phyloP scores from a whole-genome alignment of 768 basidiomycete genomes.

The Mycena floridula region DNA sequence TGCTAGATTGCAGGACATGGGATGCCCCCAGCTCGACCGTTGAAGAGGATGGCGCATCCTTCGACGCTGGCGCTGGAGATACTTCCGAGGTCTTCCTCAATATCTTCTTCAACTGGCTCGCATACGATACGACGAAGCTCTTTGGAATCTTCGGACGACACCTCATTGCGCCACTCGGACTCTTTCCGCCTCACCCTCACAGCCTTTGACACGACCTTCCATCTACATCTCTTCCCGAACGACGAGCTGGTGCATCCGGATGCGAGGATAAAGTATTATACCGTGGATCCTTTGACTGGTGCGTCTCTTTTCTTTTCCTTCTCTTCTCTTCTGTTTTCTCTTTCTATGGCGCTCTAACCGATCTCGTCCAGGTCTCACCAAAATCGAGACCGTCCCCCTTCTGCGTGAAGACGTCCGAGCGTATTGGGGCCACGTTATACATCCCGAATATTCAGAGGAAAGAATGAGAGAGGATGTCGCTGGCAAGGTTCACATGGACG shows the following conservation, averaged over 20 bases:
- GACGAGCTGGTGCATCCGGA: slow-evolving; percentile 74
- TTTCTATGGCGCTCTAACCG: too few species aligned
- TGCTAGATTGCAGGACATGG: too few species aligned
- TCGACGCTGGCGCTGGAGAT: slow-evolving; percentile 50
- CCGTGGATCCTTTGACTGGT: too few species aligned
- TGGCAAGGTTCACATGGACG: slow-evolving; percentile 8
- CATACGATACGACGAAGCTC: slow-evolving; percentile 26
- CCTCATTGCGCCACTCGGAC: slow-evolving; percentile 58
- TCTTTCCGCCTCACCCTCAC: slow-evolving; percentile 64
- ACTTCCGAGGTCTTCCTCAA: slow-evolving; percentile 49
- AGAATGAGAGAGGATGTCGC: background rate
- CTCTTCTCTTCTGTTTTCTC: too few species aligned
- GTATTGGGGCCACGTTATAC: slow-evolving; percentile 76
- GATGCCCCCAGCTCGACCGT: too few species aligned
- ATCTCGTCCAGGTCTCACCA: slow-evolving; percentile 42
- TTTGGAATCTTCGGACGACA: slow-evolving; percentile 27
- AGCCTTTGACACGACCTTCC: slow-evolving; percentile 59
- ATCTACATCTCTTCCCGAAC: slow-evolving; percentile 75
- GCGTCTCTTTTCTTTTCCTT: too few species aligned
- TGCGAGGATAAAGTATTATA: slow-evolving; percentile 68
- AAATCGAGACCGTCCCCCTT: slow-evolving; percentile 59
- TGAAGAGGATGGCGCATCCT: slow-evolving; percentile 46
- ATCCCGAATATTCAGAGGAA: slow-evolving; percentile 22
- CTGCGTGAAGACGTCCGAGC: slow-evolving; percentile 57
- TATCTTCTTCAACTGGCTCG: slow-evolving; percentile 12